phyloP scores from a whole-genome alignment of 208 protist genomes.

The Acanthamoeba healyi region DNA sequence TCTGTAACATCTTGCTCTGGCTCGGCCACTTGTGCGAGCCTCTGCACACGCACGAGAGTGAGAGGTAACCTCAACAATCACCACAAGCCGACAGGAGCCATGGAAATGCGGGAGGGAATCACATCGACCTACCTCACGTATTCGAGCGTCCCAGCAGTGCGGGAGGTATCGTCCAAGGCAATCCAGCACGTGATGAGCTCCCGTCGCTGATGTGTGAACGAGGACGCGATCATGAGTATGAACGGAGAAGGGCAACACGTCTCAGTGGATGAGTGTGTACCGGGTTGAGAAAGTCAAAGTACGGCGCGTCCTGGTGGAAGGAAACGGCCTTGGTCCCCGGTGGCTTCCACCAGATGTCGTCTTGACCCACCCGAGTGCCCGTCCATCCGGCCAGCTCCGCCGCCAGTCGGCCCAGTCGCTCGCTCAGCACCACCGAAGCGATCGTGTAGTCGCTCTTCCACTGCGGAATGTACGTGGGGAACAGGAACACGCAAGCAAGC shows the following conservation, averaged over 20 bases:
- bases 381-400: slow-evolving; percentile 72
- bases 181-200: slow-evolving; percentile 76
- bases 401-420: slow-evolving; percentile 47
- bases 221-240: slow-evolving; percentile 47
- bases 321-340: slow-evolving; percentile 57
- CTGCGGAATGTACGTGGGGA: neutral
- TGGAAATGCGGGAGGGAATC: neutral
- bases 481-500: neutral
- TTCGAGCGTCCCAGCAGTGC: slow-evolving; percentile 59
- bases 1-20: neutral
- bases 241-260: neutral
- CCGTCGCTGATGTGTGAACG: neutral
- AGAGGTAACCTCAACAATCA: too few relatives aligned
- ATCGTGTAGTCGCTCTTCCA: slow-evolving; percentile 76
- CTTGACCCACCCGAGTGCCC: slow-evolving; percentile 74
- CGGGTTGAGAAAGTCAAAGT: slow-evolving; percentile 74
- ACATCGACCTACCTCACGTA: slow-evolving; percentile 24
- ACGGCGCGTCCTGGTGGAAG: slow-evolving; percentile 75
- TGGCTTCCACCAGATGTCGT: slow-evolving; percentile 80
- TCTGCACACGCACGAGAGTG: too few relatives aligned
- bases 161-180: slow-evolving; percentile 71
- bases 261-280: neutral
- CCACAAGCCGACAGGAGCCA: too few relatives aligned
- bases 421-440: slow-evolving; percentile 71
- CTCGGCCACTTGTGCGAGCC: slow-evolving; percentile 75